phyloP scores from a whole-genome alignment of 352 stramenopile species.

The Globisporangium rhizosaccharum region DNA sequence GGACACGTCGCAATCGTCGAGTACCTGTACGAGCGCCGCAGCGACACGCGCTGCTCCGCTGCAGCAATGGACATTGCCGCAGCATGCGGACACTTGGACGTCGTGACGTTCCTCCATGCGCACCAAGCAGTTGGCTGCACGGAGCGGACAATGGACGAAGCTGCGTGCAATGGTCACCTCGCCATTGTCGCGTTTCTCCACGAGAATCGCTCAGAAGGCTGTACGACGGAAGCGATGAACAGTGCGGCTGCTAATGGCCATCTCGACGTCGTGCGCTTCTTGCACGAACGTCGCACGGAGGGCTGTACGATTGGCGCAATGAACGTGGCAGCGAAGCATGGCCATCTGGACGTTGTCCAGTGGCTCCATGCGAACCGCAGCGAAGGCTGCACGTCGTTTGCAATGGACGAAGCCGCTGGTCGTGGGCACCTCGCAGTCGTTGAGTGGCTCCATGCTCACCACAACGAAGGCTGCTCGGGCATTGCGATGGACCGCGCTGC shows the following conservation, averaged over 20 bases:
- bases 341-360: not conserved
- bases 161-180: not conserved
- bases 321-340: not conserved
- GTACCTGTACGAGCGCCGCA: not conserved
- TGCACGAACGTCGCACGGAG: not conserved
- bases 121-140: too few relatives aligned
- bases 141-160: not conserved
- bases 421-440: not conserved
- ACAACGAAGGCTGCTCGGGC: too few relatives aligned
- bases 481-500: too few relatives aligned
- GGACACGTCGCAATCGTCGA: not conserved
- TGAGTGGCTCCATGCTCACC: not conserved
- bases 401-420: not conserved
- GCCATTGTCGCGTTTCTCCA: not conserved
- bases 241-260: not conserved
- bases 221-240: not conserved
- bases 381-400: not conserved
- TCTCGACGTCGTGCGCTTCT: not conserved
- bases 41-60: too few relatives aligned
- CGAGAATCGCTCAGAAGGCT: not conserved
- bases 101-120: too few relatives aligned
- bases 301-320: not conserved
- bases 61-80: too few relatives aligned
- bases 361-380: slow-evolving; percentile 1
- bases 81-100: too few relatives aligned